Conservation (phyloP, 164 flowering plant species). For the Nymphaea colorata region DNA sequence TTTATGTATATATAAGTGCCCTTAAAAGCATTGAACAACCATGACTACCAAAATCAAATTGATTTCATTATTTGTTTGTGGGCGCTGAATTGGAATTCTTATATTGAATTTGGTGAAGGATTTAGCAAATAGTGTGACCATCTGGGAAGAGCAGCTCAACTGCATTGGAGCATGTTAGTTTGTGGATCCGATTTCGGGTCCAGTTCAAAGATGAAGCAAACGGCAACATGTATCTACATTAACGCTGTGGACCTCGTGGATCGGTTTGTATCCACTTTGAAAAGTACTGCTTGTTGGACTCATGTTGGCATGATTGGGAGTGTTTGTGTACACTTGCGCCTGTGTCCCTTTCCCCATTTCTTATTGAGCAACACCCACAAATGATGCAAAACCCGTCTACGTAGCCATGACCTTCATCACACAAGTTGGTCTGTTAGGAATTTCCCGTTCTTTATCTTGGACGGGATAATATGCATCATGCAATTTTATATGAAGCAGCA, state of each 20-base stretch:
- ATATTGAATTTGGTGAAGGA: no score
- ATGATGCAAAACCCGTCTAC: not conserved
- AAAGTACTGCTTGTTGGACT: not conserved
- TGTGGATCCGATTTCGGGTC: not conserved
- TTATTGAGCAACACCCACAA: not conserved
- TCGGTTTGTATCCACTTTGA: not conserved
- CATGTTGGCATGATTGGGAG: not conserved
- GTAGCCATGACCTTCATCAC: not conserved
- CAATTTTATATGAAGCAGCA: not conserved
- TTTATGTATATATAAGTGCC: no score
- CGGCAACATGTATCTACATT: no score
- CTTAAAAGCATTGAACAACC: no score
- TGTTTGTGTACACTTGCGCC: not conserved
- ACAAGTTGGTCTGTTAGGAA: not conserved
- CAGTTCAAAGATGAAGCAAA: not conserved
- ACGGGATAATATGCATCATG: not conserved
- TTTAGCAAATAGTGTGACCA: no score
- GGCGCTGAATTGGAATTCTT: no score
- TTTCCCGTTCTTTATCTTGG: not conserved
- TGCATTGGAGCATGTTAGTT: no score
- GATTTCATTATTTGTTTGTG: no score
- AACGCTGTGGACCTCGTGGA: not conserved
- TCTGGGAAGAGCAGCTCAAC: no score
- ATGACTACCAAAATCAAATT: no score
- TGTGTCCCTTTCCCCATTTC: not conserved